Percentiles rank a stretch among this genome's conserved stretches.
phyloP scores from a whole-genome alignment of 2,329 filamentous ascomycete genomes.

The Nothopassalora personata region DNA sequence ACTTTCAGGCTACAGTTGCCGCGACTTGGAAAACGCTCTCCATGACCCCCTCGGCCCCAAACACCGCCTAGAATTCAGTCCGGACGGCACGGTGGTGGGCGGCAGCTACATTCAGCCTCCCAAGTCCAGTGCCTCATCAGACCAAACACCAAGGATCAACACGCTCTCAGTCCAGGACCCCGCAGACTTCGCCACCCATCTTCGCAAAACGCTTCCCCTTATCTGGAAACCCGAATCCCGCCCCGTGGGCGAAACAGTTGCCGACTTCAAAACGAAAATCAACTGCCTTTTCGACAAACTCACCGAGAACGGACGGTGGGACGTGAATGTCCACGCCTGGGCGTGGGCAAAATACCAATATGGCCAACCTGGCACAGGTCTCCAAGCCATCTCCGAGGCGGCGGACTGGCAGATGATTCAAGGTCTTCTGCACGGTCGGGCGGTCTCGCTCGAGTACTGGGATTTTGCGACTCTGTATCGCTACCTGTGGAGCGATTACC shows the following conservation, averaged over 20 bases:
- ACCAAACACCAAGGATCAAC: not conserved
- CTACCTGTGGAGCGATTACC: not conserved
- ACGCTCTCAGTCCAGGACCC: not conserved
- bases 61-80: not conserved
- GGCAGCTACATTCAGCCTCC: not conserved
- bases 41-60: not conserved
- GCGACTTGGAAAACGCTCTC: not conserved
- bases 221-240: not conserved
- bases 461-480: not conserved
- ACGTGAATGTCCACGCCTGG: not conserved
- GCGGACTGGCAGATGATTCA: not conserved
- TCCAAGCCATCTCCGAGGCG: not conserved
- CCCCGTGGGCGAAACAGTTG: not conserved
- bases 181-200: not conserved
- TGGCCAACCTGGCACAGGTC: not conserved
- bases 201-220: not conserved
- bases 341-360: not conserved
- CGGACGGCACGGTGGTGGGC: not conserved
- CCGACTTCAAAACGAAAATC: not conserved
- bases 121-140: not conserved
- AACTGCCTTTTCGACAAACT: not conserved
- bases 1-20: not conserved
- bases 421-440: not conserved
- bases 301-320: not conserved
- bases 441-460: not conserved